These are phyloP conservation scores for Choanephora cucurbitarum DNA, from an alignment of 371 early-diverging fungal genomes.

Conservation along the genomic window DNA sequence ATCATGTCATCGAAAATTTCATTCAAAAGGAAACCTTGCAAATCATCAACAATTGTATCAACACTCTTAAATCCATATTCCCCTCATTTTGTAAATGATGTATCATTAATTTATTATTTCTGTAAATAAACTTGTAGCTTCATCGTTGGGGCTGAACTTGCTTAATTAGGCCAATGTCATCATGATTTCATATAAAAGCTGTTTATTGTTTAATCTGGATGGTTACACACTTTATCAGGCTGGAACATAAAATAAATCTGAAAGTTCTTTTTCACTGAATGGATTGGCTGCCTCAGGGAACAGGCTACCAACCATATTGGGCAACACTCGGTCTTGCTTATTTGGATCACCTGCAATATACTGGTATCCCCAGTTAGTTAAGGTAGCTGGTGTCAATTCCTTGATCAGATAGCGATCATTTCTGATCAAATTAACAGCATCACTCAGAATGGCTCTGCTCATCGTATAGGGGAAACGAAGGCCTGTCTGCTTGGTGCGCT, in stretches of 20 bases:
- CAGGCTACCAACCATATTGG: conserved; percentile 14
- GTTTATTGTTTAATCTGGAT: neutral
- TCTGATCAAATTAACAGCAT: conserved; percentile 54
- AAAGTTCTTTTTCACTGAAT: conserved; percentile 22
- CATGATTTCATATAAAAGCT: neutral
- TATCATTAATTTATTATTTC: too few species aligned
- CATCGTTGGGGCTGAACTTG: too few species aligned
- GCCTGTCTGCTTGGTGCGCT: conserved; percentile 42
- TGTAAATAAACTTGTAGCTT: too few species aligned
- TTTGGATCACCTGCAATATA: conserved; percentile 29
- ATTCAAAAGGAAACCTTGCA: conserved; percentile 39
- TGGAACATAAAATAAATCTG: conserved; percentile 25
- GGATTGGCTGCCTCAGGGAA: conserved; percentile 21
- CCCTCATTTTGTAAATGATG: neutral
- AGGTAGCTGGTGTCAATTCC: conserved; percentile 39
- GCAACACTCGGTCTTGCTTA: conserved; percentile 21
- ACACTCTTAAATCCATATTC: conserved; percentile 20
- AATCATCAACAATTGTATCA: conserved; percentile 48
- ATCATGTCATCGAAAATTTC: conserved; percentile 42
- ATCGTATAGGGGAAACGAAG: conserved; percentile 51
- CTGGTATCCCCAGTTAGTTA: conserved; percentile 47
- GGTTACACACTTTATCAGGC: too few species aligned
- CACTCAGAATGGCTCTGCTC: conserved; percentile 51
- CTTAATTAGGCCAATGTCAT: neutral
- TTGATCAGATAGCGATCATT: conserved; percentile 43